phyloP scores from a whole-genome alignment of 2,329 filamentous ascomycete genomes.

The Fusarium fujikuroi region DNA sequence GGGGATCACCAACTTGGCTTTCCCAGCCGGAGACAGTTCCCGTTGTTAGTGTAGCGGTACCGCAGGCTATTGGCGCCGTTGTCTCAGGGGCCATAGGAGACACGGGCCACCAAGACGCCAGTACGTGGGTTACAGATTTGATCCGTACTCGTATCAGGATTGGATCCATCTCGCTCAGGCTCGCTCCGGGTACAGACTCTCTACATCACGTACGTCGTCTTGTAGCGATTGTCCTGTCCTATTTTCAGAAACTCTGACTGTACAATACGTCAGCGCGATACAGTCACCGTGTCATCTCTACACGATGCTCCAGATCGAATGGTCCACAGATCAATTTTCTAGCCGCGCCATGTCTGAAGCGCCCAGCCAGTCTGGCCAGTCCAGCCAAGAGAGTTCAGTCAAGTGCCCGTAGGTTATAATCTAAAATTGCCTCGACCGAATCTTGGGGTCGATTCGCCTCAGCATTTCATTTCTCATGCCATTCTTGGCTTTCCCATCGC shows the following conservation, averaged over 20 bases:
- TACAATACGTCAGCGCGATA: conserved; percentile 25
- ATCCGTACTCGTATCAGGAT: conserved; percentile 41
- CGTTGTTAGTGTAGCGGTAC: conserved; percentile 42
- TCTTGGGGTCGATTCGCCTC: conserved; percentile 10
- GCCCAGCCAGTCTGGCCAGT: conserved; percentile 13
- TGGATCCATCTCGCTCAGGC: conserved; percentile 24
- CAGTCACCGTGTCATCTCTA: conserved; percentile 30
- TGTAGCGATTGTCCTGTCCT: conserved; percentile 1
- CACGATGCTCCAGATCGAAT: conserved; percentile 18
- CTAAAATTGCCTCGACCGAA: conserved; percentile 8
- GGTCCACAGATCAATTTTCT: conserved; percentile 16
- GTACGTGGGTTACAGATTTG: conserved; percentile 17
- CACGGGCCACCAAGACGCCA: conserved; percentile 5
- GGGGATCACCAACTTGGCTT: conserved; percentile 34
- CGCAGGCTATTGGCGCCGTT: conserved; percentile 34
- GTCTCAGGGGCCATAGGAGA: conserved; percentile 36
- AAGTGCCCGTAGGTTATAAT: neutral
- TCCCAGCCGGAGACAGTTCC: conserved; percentile 40
- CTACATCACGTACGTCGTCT: neutral
- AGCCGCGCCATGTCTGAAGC: conserved; percentile 32
- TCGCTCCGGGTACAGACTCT: conserved; percentile 12
- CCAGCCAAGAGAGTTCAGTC: conserved; percentile 4
- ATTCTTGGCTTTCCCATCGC: conserved; percentile 23
- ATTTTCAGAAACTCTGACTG: conserved; percentile 24
- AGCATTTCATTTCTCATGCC: conserved; percentile 15